These are phyloP conservation scores for Medakamo hakoo DNA, from an alignment of 139 green algal genomes.

Conservation along the genomic window DNA sequence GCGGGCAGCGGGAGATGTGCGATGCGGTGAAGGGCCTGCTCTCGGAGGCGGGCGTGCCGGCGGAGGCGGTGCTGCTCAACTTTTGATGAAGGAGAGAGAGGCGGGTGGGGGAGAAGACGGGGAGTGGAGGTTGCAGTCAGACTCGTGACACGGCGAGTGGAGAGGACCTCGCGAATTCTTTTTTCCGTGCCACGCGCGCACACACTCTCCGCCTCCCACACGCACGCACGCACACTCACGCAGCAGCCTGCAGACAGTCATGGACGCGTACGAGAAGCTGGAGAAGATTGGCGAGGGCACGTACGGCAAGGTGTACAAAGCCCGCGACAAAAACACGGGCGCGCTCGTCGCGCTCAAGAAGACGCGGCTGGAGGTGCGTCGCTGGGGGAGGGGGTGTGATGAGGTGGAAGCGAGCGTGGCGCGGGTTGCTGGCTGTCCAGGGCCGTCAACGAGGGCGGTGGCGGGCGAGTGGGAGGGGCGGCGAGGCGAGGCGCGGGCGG, in stretches of 20 bases:
- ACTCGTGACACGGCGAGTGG: no score
- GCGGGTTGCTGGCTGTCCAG: no score
- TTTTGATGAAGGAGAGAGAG: conserved; percentile 31
- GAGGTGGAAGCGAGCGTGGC: neutral
- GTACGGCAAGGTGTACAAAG: conserved; percentile 97
- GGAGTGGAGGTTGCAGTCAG: no score
- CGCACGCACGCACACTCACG: neutral
- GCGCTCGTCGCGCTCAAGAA: conserved; percentile 94
- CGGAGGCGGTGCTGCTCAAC: conserved; percentile 45
- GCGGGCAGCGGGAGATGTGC: conserved; percentile 78
- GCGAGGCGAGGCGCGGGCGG: no score
- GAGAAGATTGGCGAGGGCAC: conserved; percentile 93
- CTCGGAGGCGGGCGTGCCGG: conserved; percentile 27
- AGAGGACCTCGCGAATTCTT: no score
- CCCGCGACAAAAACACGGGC: conserved; percentile 55
- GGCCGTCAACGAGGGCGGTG: no score
- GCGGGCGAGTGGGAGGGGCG: no score
- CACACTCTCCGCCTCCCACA: neutral
- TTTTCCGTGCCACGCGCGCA: neutral
- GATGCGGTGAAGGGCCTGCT: conserved; percentile 44
- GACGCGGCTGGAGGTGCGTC: conserved; percentile 71
- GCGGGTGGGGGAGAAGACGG: no score
- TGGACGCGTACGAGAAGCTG: conserved; percentile 74
- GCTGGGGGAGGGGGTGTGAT: neutral
- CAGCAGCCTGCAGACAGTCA: neutral